phyloP scores from a whole-genome alignment of 768 basidiomycete species.

The Tricholomella constricta region DNA sequence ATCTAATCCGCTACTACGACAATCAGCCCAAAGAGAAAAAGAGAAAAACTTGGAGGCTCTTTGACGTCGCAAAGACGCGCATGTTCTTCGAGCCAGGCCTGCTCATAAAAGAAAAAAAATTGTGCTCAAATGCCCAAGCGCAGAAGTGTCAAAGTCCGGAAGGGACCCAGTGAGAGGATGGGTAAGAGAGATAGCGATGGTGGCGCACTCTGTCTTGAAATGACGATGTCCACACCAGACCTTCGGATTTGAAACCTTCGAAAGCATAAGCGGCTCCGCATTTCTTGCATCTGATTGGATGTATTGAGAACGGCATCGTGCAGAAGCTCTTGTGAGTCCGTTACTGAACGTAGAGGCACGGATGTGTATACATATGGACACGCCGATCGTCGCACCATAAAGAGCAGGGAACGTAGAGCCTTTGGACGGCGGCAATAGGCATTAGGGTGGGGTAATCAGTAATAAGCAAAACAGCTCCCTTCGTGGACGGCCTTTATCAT shows the following conservation, averaged over 20 bases:
- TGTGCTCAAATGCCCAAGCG: too few relatives aligned
- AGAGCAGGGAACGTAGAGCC: conserved; percentile 65
- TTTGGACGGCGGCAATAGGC: conserved; percentile 19
- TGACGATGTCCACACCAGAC: conserved; percentile 58
- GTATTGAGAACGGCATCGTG: conserved; percentile 39
- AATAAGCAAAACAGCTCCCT: conserved; percentile 53
- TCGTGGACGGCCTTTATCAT: conserved; percentile 22
- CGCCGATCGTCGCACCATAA: too few relatives aligned
- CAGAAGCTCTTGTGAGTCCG: conserved; percentile 53
- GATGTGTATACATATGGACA: conserved; percentile 60
- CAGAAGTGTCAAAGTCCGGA: too few relatives aligned
- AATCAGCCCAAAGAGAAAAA: too few relatives aligned
- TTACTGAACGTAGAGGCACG: conserved; percentile 43
- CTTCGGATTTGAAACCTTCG: conserved; percentile 47
- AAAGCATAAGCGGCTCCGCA: conserved; percentile 58
- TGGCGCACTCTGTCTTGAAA: too few relatives aligned
- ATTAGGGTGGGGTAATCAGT: background rate
- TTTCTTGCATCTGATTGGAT: conserved; percentile 56
- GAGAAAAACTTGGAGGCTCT: too few relatives aligned
- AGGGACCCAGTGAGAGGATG: too few relatives aligned
- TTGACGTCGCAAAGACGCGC: too few relatives aligned
- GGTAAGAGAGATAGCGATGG: too few relatives aligned
- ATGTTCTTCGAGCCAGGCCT: too few relatives aligned
- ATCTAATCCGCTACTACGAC: too few relatives aligned
- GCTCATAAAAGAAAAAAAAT: too few relatives aligned